Conservation (phyloP, 2,329 filamentous ascomycete species). For the Exophiala viscosa region DNA sequence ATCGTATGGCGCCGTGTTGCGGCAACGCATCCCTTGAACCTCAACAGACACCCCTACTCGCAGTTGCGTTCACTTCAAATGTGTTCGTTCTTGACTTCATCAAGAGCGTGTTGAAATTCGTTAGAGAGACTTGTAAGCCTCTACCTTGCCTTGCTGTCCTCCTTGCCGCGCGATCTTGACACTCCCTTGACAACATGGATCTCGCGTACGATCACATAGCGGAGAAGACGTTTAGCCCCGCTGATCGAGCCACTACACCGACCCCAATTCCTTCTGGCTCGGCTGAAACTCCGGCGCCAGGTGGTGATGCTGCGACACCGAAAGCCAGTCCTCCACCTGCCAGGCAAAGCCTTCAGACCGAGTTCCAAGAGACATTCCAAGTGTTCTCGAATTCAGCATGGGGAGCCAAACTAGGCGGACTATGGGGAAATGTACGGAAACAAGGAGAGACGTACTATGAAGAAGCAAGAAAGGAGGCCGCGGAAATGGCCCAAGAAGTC, state of each 20-base stretch:
- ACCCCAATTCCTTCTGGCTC: slow-evolving; percentile 33
- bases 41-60: neutral
- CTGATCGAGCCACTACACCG: slow-evolving; percentile 41
- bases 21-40: neutral
- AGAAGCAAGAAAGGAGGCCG: slow-evolving; percentile 76
- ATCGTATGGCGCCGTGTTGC: neutral
- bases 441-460: slow-evolving; percentile 89
- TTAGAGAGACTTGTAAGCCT: neutral
- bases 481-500: slow-evolving; percentile 78
- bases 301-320: slow-evolving; percentile 23
- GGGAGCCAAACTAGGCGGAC: slow-evolving; percentile 82
- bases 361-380: slow-evolving; percentile 92
- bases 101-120: neutral
- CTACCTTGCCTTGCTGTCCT: neutral
- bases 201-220: slow-evolving; percentile 95
- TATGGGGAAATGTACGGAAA: slow-evolving; percentile 88
- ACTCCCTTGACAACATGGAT: slow-evolving; percentile 63
- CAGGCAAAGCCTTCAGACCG: slow-evolving; percentile 66
- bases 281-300: slow-evolving; percentile 38
- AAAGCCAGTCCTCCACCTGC: slow-evolving; percentile 31
- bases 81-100: no score
- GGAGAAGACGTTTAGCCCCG: slow-evolving; percentile 66
- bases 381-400: slow-evolving; percentile 88
- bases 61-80: neutral
- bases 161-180: neutral